phyloP scores from a whole-genome alignment of 306 rosid species.

The Geum urbanum region DNA sequence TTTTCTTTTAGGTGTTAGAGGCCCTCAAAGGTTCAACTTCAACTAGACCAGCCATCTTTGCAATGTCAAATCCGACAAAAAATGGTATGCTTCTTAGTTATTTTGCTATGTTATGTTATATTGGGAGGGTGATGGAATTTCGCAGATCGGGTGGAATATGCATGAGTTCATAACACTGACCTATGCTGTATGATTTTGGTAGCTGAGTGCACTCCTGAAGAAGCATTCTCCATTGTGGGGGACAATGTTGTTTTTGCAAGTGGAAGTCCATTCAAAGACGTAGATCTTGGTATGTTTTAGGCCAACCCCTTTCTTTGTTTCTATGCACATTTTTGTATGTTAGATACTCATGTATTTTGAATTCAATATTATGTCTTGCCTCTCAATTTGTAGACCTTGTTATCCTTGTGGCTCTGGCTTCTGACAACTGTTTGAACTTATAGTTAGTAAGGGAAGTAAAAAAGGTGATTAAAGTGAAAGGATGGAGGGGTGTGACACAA shows the following conservation, averaged over 20 bases:
- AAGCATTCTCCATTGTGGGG: constrained; percentile 87
- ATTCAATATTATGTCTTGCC: neutral
- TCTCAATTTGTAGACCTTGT: neutral
- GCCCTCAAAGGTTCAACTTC: constrained; percentile 94
- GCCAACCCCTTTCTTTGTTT: neutral
- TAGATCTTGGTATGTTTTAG: constrained; percentile 69
- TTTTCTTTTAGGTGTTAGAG: constrained; percentile 63
- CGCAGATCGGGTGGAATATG: neutral
- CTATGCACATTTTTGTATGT: neutral
- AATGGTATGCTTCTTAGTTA: constrained; percentile 47
- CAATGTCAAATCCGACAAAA: constrained; percentile 98
- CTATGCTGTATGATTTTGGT: constrained; percentile 16
- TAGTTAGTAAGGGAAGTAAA: neutral
- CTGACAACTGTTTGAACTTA: neutral
- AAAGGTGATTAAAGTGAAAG: neutral
- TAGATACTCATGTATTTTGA: neutral
- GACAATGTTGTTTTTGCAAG: constrained; percentile 91
- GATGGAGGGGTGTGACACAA: neutral
- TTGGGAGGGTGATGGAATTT: neutral
- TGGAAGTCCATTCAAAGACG: constrained; percentile 94
- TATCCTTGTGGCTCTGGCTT: neutral
- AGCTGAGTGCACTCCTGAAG: constrained; percentile 99
- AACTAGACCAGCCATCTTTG: constrained; percentile 94
- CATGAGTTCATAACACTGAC: constrained; percentile 12
- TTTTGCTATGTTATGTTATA: neutral